These are phyloP conservation scores for Fusarium bulbicola DNA, from an alignment of 2,329 filamentous ascomycete genomes.

Conservation along the genomic window DNA sequence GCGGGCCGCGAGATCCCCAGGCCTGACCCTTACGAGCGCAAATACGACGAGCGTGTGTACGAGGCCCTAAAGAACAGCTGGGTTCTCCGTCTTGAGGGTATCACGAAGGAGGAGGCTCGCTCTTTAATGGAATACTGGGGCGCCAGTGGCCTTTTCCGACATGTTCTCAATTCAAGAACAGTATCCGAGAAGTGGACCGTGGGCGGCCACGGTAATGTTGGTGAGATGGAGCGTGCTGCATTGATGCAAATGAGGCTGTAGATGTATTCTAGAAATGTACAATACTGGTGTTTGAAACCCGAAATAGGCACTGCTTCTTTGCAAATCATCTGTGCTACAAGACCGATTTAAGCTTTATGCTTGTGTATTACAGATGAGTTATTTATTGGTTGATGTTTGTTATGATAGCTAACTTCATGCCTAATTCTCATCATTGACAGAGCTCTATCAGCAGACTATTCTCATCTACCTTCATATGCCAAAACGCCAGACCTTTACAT, in stretches of 20 bases:
- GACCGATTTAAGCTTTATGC: neutral
- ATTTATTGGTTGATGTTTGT: neutral
- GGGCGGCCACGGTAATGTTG: conserved; percentile 81
- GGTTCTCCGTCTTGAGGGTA: conserved; percentile 68
- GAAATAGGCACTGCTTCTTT: conserved; percentile 23
- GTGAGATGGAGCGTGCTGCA: conserved; percentile 80
- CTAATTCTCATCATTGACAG: conserved; percentile 17
- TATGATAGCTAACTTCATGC: neutral
- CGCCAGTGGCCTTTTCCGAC: conserved; percentile 80
- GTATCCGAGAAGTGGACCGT: conserved; percentile 87
- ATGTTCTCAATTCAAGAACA: conserved; percentile 72
- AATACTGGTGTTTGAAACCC: conserved; percentile 37
- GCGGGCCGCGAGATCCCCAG: conserved; percentile 50
- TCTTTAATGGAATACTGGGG: conserved; percentile 94
- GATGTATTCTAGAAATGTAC: conserved; percentile 45
- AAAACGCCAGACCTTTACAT: conserved; percentile 46
- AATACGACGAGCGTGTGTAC: conserved; percentile 67
- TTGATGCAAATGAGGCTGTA: conserved; percentile 60
- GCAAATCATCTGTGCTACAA: neutral
- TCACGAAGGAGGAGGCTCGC: conserved; percentile 79
- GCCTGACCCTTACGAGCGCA: conserved; percentile 63
- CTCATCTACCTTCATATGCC: conserved; percentile 39
- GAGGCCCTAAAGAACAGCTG: conserved; percentile 60
- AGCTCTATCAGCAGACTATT: conserved; percentile 28
- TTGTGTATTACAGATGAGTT: neutral